Base-by-base conservation (phyloP, 2,329 filamentous ascomycete genomes). In the Colletotrichum sidae region DNA sequence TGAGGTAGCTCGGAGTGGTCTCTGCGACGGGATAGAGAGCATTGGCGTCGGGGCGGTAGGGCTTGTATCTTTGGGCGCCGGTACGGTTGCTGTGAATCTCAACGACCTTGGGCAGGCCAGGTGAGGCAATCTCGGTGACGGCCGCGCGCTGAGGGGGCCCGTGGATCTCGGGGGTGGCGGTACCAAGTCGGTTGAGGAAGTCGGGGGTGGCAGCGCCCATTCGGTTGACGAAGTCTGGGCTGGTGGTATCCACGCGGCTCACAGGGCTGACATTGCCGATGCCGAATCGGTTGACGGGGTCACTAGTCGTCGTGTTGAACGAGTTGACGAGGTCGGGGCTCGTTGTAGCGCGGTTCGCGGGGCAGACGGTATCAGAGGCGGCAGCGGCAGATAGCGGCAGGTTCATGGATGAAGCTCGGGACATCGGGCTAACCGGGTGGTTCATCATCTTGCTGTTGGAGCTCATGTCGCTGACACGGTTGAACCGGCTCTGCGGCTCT, bases 91-190 rank as follows among this genome's bases (percentile, higher is more conserved):
- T 68, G 25, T 60, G 51, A 33, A 69, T 68, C 51, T 69, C 56
- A 10, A 69, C 57, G 38, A 69, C 51, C 39, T 41, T 68, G 12
- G 67, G 67, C 8, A 62, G 57, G 17, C 67, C 67, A 3, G 60
- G 67, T 6, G 65, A 69, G 35, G 60, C 61, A 39, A 68, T 39
- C 55, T 67, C 67, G 34, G 61, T 65, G 37, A 69, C 35, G 12
- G 65, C 65, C 13, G 67, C 67, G 33, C 57, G 50, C 55, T 68
- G 58, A 12, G 67, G 67, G 11, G 65, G 62, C 12, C 61, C 65
- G 5, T 68, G 65, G 39, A 69, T 38, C 51, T 69, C 67, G 41
- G 67, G 67, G 33, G 67, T 69, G 4, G 67, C 55, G 8, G 65
- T 57, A n/a, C 55, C 60, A 15, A 53, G 15, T 4, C 67, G 67